Evolutionary conservation across 176 grass and related monocot genomes (phyloP).

Genomic region (Musa itinerans): DNA sequence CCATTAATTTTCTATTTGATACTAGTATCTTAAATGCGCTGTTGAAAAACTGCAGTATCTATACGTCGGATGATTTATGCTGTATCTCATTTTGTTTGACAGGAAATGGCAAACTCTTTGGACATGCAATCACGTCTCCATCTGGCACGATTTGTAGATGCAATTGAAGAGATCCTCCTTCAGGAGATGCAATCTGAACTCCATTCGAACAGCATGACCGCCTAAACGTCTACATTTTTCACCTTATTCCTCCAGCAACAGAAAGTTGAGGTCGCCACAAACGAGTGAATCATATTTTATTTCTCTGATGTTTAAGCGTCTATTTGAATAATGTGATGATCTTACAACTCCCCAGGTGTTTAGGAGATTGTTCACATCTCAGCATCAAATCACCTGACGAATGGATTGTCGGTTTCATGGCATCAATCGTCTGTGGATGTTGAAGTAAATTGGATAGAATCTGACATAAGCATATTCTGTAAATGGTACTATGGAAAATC

Average conservation of each 20-base stretch:
- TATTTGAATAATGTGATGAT: background rate
- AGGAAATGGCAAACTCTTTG: constrained; percentile 71
- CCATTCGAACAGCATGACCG: background rate
- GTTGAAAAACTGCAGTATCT: background rate
- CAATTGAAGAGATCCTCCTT: constrained; percentile 70
- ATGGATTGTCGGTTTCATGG: too few relatives aligned
- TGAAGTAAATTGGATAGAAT: too few relatives aligned
- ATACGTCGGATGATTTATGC: background rate
- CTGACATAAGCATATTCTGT: too few relatives aligned
- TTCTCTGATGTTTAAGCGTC: background rate
- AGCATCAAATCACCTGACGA: too few relatives aligned
- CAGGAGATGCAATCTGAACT: constrained; percentile 44
- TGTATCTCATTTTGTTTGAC: constrained; percentile 1
- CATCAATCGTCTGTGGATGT: too few relatives aligned
- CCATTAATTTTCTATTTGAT: background rate
- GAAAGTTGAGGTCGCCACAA: background rate
- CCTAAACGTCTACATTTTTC: background rate
- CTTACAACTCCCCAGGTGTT: background rate
- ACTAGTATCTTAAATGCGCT: background rate
- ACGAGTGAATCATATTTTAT: background rate
- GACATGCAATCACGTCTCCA: constrained; percentile 42
- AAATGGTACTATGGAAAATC: too few relatives aligned
- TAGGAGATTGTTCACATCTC: background rate
- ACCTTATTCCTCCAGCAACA: background rate
- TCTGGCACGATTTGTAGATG: constrained; percentile 58